Evolutionary conservation across 345 rosid species (phyloP).

Genomic region (Luvunga scandens): DNA sequence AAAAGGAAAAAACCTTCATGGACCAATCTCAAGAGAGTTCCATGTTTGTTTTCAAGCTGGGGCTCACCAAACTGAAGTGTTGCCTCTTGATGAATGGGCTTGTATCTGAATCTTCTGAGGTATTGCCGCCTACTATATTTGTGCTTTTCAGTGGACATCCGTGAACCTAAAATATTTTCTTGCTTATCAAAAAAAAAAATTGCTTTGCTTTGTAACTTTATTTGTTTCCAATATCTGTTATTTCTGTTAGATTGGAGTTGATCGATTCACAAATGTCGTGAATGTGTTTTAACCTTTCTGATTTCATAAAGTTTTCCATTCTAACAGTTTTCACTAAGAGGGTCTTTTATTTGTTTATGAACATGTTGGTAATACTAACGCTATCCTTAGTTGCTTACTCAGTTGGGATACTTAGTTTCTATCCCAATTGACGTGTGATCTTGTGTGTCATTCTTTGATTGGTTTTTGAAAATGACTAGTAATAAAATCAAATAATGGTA

Average conservation of each 20-base stretch:
- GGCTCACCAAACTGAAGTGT: constrained; percentile 66
- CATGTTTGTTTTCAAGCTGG: constrained; percentile 83
- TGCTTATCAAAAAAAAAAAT: neutral
- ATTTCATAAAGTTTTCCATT: too few relatives aligned
- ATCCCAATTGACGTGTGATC: too few relatives aligned
- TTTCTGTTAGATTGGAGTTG: constrained; percentile 3
- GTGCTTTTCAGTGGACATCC: neutral
- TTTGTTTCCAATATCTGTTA: neutral
- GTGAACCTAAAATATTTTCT: neutral
- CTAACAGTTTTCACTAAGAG: too few relatives aligned
- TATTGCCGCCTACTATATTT: constrained; percentile 25
- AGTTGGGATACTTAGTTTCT: too few relatives aligned
- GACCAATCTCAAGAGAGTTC: constrained; percentile 69
- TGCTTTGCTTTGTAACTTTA: neutral
- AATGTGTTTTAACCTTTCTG: neutral
- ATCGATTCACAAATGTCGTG: neutral
- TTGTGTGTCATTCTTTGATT: too few relatives aligned
- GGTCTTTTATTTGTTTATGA: too few relatives aligned
- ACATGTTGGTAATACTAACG: neutral
- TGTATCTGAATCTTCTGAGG: constrained; percentile 87
- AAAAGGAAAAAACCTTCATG: constrained; percentile 62
- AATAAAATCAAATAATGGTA: too few relatives aligned
- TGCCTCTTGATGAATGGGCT: constrained; percentile 94
- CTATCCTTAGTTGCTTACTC: too few relatives aligned
- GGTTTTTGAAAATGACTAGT: too few relatives aligned